Base-by-base conservation (phyloP, 192 early-diverging fungal genomes). In the Backusella tuberculispora region DNA sequence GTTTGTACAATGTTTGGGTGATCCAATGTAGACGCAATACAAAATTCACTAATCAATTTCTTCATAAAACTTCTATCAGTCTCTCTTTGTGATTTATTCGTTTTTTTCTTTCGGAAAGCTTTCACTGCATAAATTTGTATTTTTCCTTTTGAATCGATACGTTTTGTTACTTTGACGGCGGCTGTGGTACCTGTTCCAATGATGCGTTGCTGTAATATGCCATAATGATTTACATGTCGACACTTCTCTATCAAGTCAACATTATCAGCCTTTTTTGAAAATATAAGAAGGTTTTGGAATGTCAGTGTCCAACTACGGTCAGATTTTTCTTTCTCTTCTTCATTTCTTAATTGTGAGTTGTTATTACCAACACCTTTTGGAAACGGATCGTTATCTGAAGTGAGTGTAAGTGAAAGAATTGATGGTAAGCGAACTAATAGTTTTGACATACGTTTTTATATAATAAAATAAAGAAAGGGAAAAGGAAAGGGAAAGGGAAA, bases 31-130 rank as follows among this genome's bases (percentile, higher is more conserved):
- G 93, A 92, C 48, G 90, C 90, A 71, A 99, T 98, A 85, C 96
- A 97, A 80, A 97, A 99, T 83, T 99, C 97, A 79, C 90, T 89
- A 21, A 90, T 93, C 73, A 99, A 83, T 84, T 97, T 97, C 83
- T 98, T 98, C 81, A 97, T 86, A 83, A 97, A 98, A 46, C 95
- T 92, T 81, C 94, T 95, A 85, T 97, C 91, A 6, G 92, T 88
- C 85, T 98, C 96, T 75, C 92, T 88, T 75, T 92, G 92, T 34
- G 2, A 34, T 34, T 34, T 34, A 34, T 34, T 34, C 53, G 26
- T 24, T 46, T 89, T 83, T 45, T 92, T 89, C 66, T 74, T 74
- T 56, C 94, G 86, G 85, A 98, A 98, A 73, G 97, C 95, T 84
- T 98, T 99, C 80, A 98, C 91, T 19, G 97, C 74, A 95, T 68